phyloP scores from a whole-genome alignment of 768 basidiomycete species.

The Rhizopogon vinicolor region DNA sequence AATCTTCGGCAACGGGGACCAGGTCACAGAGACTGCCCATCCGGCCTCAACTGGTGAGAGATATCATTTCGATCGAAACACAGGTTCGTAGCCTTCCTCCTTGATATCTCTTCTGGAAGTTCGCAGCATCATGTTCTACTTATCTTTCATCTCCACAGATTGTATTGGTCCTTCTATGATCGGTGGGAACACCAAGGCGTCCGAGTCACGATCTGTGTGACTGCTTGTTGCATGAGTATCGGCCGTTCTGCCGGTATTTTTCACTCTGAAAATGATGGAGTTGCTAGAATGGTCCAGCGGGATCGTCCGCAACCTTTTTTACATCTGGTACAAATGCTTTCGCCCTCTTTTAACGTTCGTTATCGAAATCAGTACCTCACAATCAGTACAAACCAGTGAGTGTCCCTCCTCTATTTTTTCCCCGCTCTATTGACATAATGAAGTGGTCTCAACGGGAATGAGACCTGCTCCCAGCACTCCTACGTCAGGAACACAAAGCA shows the following conservation, averaged over 20 bases:
- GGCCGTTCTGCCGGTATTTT: not conserved
- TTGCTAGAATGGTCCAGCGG: not conserved
- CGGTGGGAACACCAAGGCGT: not conserved
- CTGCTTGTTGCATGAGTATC: not conserved
- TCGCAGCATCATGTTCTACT: not conserved
- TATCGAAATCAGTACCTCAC: not conserved
- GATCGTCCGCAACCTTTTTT: not conserved
- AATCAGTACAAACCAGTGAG: not conserved
- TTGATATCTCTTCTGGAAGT: not conserved
- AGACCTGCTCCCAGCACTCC: not conserved
- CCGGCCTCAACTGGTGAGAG: too few species aligned
- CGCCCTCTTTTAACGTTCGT: not conserved
- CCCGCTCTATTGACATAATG: not conserved
- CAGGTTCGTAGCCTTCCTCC: not conserved
- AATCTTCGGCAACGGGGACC: too few species aligned
- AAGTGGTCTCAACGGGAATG: constrained; percentile 1
- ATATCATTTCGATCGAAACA: too few species aligned
- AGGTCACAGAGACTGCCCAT: too few species aligned
- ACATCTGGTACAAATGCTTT: not conserved
- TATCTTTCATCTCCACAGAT: not conserved
- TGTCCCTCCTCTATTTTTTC: not conserved
- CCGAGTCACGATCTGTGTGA: constrained; percentile 2
- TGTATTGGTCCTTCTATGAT: not conserved
- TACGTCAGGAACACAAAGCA: not conserved
- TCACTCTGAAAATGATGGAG: not conserved